Percentiles rank a stretch among this genome's conserved stretches.
These are phyloP conservation scores for Xylariaceae sp. DNA, from an alignment of 2,329 filamentous ascomycete species.

Conservation along the genomic window DNA sequence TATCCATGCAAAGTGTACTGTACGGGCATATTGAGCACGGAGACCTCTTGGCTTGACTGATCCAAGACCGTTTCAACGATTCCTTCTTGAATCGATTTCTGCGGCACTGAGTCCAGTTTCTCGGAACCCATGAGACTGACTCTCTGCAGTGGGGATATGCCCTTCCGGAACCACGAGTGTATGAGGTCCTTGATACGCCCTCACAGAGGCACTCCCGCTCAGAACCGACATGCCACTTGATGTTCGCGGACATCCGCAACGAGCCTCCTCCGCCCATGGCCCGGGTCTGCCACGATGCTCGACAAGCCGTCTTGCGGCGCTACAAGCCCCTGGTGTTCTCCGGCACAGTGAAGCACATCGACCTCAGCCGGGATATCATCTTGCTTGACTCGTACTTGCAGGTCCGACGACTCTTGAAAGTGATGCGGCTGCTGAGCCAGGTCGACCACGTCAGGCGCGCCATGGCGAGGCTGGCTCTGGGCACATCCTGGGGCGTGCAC, in stretches of 20 bases:
- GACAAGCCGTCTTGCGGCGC: conserved; percentile 32
- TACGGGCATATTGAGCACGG: too few relatives aligned
- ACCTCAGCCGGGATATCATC: conserved; percentile 37
- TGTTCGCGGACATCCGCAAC: conserved; percentile 39
- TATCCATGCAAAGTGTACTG: too few relatives aligned
- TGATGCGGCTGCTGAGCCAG: conserved; percentile 38
- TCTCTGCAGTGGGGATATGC: conserved; percentile 31
- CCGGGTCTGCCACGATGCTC: conserved; percentile 36
- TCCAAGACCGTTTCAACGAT: too few relatives aligned
- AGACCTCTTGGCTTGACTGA: too few relatives aligned
- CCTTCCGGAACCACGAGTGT: conserved; percentile 36
- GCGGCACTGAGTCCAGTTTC: too few relatives aligned
- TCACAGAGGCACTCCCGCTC: conserved; percentile 30
- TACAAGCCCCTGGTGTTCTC: conserved; percentile 38
- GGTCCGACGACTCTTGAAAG: conserved; percentile 37
- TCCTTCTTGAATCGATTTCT: too few relatives aligned
- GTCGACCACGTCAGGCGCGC: conserved; percentile 35
- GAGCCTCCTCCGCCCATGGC: conserved; percentile 37
- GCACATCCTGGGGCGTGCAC: conserved; percentile 39
- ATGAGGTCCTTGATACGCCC: conserved; percentile 39
- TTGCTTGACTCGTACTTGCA: conserved; percentile 41
- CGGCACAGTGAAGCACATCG: conserved; percentile 38
- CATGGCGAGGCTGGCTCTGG: conserved; percentile 34
- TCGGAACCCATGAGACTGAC: too few relatives aligned
- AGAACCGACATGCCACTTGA: conserved; percentile 32